These are phyloP conservation scores for Rhytidhysteron rufulum DNA, from an alignment of 2,329 filamentous ascomycete genomes.

Conservation along the genomic window DNA sequence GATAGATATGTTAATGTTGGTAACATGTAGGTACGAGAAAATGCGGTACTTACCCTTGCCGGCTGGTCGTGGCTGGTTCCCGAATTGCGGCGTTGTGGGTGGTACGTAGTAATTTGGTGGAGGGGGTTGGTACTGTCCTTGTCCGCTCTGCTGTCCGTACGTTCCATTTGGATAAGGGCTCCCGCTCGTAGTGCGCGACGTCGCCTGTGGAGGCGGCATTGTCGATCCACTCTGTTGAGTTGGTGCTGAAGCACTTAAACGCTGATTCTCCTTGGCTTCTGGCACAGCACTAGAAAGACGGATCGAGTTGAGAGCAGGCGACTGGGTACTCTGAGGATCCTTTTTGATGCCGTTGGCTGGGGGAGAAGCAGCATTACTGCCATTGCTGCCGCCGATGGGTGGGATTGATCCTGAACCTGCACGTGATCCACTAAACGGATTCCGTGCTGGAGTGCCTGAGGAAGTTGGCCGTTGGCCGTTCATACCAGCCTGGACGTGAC, in stretches of 20 bases:
- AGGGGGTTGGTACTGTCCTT: slow-evolving; percentile 32
- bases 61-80: slow-evolving; percentile 27
- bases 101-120: slow-evolving; percentile 24
- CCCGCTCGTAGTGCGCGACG: slow-evolving; percentile 35
- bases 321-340: slow-evolving; percentile 34
- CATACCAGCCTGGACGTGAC: slow-evolving; percentile 49
- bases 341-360: slow-evolving; percentile 33
- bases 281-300: slow-evolving; percentile 33
- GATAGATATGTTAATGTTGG: too few species aligned
- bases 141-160: slow-evolving; percentile 19
- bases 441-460: slow-evolving; percentile 19
- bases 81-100: slow-evolving; percentile 25
- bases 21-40: too few species aligned
- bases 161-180: slow-evolving; percentile 39
- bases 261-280: slow-evolving; percentile 20
- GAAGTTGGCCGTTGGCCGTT: slow-evolving; percentile 32
- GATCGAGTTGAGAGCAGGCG: slow-evolving; percentile 40
- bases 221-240: slow-evolving; percentile 24
- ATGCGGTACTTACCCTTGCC: slow-evolving; percentile 44
- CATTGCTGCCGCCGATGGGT: slow-evolving; percentile 15
- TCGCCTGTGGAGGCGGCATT: slow-evolving; percentile 38
- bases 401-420: slow-evolving; percentile 18
- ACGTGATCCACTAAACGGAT: slow-evolving; percentile 25
- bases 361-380: slow-evolving; percentile 33
- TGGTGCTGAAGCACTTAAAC: slow-evolving; percentile 25